Base-by-base conservation (phyloP, 2,329 filamentous ascomycete genomes). In the Aureobasidium sp. region DNA sequence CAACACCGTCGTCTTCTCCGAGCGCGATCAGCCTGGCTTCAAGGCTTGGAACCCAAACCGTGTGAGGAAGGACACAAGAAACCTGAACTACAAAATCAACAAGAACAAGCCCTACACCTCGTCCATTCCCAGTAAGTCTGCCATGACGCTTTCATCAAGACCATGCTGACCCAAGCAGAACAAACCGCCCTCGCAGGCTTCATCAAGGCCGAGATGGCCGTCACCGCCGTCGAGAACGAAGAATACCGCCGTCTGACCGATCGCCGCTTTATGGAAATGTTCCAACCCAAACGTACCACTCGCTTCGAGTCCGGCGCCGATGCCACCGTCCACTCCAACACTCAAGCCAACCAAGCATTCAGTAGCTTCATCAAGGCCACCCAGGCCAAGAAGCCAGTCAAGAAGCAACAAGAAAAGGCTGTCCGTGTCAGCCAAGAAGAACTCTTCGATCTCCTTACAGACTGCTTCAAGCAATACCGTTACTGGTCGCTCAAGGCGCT, bases 401-500 rank as follows among this genome's bases (percentile, higher is more conserved):
- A 87, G 74, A 86, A 69, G 75, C 71, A 66, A 72, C 87, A 90
- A 68, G 87, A 90, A 76, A 97, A 97, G 79, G 88, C 90, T 32
- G 89, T 90, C 37, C 92, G 94, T 76, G 92, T 97, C 76, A 87
- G 91, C 48, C 86, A 92, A 74, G 88, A 91, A 79, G 88, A 94
- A 69, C 85, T 99, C 65, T 78, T 96, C 76, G 92, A 97, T 76
- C 83, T 85, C 66, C 86, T 99, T 64, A 91, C 93, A 78, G 78
- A 83, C 53, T 88, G 87, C 71, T 99, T 97, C 84, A 84, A 87
- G 62, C 80, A 88, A 69, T 96, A 89, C 80, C 86, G 87, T 69
- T 97, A 94, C 75, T 99, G 93, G 92, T 86, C 89, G n/a, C 89
- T 97, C 81, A 92, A 90, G 71, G 85, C 88, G 5, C 83, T 99